These are phyloP conservation scores for Inga laurina DNA, from an alignment of 306 rosid species.

Conservation along the genomic window DNA sequence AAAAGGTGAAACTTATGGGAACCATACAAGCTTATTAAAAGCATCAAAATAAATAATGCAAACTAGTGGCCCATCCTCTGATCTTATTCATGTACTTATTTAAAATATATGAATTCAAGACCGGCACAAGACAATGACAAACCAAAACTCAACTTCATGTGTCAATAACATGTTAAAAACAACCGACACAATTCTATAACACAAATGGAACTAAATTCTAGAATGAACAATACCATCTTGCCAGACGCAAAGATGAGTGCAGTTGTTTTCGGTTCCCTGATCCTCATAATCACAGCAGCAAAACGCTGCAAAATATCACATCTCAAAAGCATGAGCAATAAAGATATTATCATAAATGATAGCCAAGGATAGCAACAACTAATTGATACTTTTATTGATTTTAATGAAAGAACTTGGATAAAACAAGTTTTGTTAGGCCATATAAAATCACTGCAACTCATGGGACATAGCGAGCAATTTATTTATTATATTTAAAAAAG, in stretches of 20 bases:
- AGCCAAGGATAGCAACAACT: background rate
- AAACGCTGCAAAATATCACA: constrained; percentile 69
- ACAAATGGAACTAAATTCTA: background rate
- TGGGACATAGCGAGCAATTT: too few relatives aligned
- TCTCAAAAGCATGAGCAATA: constrained; percentile 13
- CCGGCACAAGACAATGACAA: background rate
- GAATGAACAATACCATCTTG: constrained; percentile 71
- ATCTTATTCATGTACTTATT: background rate
- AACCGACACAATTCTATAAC: background rate
- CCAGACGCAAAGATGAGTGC: constrained; percentile 96
- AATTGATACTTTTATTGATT: background rate
- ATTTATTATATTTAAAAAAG: background rate
- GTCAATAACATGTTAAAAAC: constrained; percentile 6
- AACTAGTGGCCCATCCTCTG: background rate
- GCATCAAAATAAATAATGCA: background rate
- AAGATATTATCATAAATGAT: background rate
- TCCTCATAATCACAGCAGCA: constrained; percentile 98
- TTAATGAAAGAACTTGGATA: constrained; percentile 2
- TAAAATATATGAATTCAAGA: background rate
- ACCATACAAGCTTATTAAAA: background rate
- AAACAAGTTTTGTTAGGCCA: constrained; percentile 11
- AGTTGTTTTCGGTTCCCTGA: constrained; percentile 96
- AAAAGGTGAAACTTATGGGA: background rate
- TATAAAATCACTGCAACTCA: background rate
- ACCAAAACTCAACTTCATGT: background rate